phyloP scores from a whole-genome alignment of 2,329 filamentous ascomycete species.

The Boeremia lycopersici region DNA sequence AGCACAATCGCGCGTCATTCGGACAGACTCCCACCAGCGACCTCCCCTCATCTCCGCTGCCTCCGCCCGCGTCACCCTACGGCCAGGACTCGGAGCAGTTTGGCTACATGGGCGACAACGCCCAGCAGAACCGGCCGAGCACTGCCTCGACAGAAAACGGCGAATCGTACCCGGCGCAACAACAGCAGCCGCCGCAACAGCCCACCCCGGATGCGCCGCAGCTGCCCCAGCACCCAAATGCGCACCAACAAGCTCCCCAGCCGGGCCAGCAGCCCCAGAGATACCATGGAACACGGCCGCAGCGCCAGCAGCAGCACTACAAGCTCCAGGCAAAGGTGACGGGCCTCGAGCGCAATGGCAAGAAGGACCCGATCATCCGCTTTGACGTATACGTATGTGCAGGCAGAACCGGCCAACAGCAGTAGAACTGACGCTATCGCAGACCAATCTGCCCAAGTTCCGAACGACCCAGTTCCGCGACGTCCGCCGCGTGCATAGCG shows the following conservation, averaged over 20 bases:
- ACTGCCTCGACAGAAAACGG: slow-evolving; percentile 39
- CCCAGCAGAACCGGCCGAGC: slow-evolving; percentile 32
- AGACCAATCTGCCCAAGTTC: slow-evolving; percentile 99
- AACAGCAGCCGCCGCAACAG: slow-evolving; percentile 43
- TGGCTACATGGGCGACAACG: slow-evolving; percentile 43
- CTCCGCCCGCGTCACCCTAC: slow-evolving; percentile 49
- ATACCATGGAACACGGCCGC: slow-evolving; percentile 52
- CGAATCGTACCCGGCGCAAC: slow-evolving; percentile 39
- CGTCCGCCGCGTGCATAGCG: slow-evolving; percentile 90
- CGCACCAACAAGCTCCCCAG: slow-evolving; percentile 46
- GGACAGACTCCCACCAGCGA: slow-evolving; percentile 52
- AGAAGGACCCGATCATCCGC: slow-evolving; percentile 91
- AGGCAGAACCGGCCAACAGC: neutral
- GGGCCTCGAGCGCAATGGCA: slow-evolving; percentile 86
- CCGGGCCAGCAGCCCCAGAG: slow-evolving; percentile 53
- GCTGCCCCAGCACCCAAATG: slow-evolving; percentile 40
- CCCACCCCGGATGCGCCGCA: slow-evolving; percentile 44
- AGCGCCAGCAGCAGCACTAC: slow-evolving; percentile 68
- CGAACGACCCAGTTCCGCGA: slow-evolving; percentile 98
- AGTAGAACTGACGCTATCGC: slow-evolving; percentile 15
- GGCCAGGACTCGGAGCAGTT: slow-evolving; percentile 42
- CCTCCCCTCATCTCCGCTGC: slow-evolving; percentile 49
- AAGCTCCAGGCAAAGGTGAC: slow-evolving; percentile 95
- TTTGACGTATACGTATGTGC: slow-evolving; percentile 94
- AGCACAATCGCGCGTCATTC: slow-evolving; percentile 56